These are phyloP conservation scores for Aspergillus pseudoterreus DNA, from an alignment of 2,329 filamentous ascomycete species.

Conservation along the genomic window DNA sequence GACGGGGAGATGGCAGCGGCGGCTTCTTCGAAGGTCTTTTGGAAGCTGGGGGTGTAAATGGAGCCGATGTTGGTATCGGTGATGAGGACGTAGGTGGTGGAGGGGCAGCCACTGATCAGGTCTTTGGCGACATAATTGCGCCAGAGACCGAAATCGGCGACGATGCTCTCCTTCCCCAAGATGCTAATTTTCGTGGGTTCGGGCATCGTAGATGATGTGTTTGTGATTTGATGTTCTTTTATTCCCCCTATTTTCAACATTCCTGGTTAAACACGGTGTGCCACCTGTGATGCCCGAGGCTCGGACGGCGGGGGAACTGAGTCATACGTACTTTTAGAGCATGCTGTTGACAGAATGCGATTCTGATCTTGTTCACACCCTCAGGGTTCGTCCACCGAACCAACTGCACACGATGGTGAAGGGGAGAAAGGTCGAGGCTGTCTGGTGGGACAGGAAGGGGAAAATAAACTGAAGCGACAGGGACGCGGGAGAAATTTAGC, in stretches of 20 bases:
- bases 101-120: constrained; percentile 70
- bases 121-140: constrained; percentile 75
- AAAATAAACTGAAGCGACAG: background rate
- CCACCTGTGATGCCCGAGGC: too few relatives aligned
- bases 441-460: background rate
- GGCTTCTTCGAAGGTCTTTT: constrained; percentile 58
- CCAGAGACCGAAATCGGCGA: constrained; percentile 91
- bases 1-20: constrained; percentile 44
- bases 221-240: background rate
- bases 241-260: background rate
- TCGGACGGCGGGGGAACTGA: background rate
- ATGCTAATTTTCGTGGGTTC: constrained; percentile 68
- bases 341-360: background rate
- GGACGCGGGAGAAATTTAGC: constrained; percentile 1
- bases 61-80: constrained; percentile 89
- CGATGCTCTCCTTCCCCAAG: constrained; percentile 82
- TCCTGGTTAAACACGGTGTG: background rate
- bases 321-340: background rate
- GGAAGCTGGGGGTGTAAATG: constrained; percentile 76
- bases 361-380: background rate
- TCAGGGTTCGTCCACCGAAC: background rate
- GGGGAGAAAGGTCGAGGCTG: background rate
- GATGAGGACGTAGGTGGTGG: constrained; percentile 92
- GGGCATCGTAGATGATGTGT: constrained; percentile 22
- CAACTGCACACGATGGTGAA: background rate